phyloP scores from a whole-genome alignment of 2,329 filamentous ascomycete genomes.

The Gaeumannomyces tritici region DNA sequence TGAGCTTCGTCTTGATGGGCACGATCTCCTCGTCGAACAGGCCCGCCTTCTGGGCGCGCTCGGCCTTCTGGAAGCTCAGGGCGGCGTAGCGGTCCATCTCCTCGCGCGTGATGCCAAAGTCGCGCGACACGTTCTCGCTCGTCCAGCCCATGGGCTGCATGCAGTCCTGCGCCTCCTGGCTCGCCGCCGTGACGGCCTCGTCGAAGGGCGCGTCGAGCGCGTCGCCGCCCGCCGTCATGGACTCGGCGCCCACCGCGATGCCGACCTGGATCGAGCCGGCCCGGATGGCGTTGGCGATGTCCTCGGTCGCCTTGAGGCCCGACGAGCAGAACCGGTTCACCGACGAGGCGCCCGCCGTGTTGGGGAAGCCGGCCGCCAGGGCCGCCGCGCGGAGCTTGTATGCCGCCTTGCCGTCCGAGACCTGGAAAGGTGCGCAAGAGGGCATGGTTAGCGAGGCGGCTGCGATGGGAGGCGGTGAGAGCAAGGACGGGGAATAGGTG shows the following conservation, averaged over 20 bases:
- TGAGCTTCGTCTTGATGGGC: constrained; percentile 72
- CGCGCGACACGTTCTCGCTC: constrained; percentile 85
- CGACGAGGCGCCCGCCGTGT: constrained; percentile 71
- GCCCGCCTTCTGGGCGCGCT: constrained; percentile 81
- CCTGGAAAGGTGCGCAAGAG: constrained; percentile 31
- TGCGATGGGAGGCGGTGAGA: background rate
- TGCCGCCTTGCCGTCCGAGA: constrained; percentile 74
- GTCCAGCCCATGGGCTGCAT: constrained; percentile 98
- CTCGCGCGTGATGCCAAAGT: constrained; percentile 77
- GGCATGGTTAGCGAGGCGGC: constrained; percentile 10
- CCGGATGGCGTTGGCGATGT: constrained; percentile 82
- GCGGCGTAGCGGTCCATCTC: constrained; percentile 77
- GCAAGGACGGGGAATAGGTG: background rate
- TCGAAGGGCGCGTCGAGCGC: constrained; percentile 64
- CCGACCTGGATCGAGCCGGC: constrained; percentile 77
- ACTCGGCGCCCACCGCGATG: constrained; percentile 79
- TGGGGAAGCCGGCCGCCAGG: constrained; percentile 21
- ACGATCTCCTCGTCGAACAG: constrained; percentile 92
- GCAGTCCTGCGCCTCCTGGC: constrained; percentile 75
- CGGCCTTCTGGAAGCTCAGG: constrained; percentile 80
- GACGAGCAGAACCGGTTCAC: constrained; percentile 97
- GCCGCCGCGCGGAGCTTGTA: constrained; percentile 71
- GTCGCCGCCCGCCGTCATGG: constrained; percentile 71
- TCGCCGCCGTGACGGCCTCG: constrained; percentile 58
- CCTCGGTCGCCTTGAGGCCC: constrained; percentile 87